These are phyloP conservation scores for Tolypocladium nubicola DNA, from an alignment of 2,329 filamentous ascomycete genomes.

Conservation along the genomic window DNA sequence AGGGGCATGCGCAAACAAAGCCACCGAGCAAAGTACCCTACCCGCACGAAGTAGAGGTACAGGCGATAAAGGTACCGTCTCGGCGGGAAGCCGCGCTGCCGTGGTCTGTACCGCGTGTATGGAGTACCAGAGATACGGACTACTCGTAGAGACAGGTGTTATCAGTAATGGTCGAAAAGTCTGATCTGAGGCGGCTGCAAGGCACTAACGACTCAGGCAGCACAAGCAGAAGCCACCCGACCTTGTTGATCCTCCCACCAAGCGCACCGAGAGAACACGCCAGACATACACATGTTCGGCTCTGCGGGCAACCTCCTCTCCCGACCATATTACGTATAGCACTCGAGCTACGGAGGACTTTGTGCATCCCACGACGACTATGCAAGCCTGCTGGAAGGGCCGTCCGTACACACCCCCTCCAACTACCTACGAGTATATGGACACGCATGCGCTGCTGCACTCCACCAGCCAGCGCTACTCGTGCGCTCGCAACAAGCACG, in stretches of 20 bases:
- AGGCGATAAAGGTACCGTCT: not conserved
- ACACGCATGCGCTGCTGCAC: not conserved
- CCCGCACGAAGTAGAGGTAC: not conserved
- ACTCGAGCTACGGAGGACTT: not conserved
- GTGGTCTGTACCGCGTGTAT: not conserved
- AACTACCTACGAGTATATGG: not conserved
- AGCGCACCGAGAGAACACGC: not conserved
- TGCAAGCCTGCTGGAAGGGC: not conserved
- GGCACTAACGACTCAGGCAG: not conserved
- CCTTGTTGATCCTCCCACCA: not conserved
- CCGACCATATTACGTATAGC: not conserved
- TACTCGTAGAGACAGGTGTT: not conserved
- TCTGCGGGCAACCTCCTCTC: not conserved
- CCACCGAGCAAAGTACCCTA: not conserved
- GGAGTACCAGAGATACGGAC: not conserved
- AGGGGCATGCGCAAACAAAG: not conserved
- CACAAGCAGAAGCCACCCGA: not conserved
- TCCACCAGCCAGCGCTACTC: too few species aligned
- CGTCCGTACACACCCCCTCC: not conserved
- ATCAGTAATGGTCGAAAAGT: not conserved
- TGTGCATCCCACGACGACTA: not conserved
- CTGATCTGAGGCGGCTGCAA: not conserved
- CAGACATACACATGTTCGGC: too few species aligned
- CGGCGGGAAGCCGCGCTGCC: not conserved
- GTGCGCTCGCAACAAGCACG: not conserved